Evolutionary conservation across 345 rosid species (phyloP).

Genomic region (Citrus maxima): DNA sequence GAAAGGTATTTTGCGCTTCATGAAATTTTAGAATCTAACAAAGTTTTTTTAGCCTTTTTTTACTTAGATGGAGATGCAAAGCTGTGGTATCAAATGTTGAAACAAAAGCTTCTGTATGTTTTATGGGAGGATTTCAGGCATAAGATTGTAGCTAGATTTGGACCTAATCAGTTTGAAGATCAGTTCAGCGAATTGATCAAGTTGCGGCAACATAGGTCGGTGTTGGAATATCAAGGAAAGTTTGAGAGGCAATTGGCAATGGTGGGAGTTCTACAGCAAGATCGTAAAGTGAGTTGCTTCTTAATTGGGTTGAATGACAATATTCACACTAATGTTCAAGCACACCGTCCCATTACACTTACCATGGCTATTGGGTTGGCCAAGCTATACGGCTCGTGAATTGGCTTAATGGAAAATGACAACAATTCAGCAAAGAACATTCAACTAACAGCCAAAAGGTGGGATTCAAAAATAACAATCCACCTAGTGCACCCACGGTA

Average conservation of each 20-base stretch:
- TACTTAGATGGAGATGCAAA: not conserved
- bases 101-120: not conserved
- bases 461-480: not conserved
- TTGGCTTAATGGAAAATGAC: not conserved
- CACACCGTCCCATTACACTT: not conserved
- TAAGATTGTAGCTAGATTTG: not conserved
- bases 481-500: not conserved
- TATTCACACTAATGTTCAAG: not conserved
- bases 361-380: not conserved
- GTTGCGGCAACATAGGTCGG: not conserved
- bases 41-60: not conserved
- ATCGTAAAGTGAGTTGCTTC: too few species aligned
- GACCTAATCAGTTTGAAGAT: not conserved
- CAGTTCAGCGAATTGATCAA: not conserved
- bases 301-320: not conserved
- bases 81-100: not conserved
- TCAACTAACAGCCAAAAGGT: too few species aligned
- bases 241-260: not conserved
- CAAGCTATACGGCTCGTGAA: not conserved
- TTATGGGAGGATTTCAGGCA: not conserved
- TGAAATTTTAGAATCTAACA: not conserved
- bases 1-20: not conserved
- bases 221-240: not conserved
- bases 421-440: not conserved
- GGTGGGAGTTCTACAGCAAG: too few species aligned